Conservation (phyloP, 768 basidiomycete genomes). For the Pholiota conissans region DNA sequence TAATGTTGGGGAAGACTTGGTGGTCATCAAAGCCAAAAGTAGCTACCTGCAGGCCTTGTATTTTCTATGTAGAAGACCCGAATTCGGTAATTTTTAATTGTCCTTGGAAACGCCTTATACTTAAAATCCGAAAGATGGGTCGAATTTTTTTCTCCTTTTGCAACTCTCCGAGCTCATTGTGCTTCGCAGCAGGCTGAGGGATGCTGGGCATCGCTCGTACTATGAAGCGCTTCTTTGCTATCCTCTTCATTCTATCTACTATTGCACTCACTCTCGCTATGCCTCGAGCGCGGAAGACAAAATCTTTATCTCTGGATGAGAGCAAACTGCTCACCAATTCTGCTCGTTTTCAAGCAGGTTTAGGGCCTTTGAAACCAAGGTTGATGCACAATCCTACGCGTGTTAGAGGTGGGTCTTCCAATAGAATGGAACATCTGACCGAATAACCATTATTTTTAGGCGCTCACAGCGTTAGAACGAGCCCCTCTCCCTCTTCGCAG, state of each 20-base stretch:
- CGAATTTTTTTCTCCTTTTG: not conserved
- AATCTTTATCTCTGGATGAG: not conserved
- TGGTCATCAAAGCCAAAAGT: no score
- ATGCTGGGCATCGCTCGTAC: not conserved
- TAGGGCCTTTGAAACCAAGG: constrained; percentile 15
- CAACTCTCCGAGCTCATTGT: not conserved
- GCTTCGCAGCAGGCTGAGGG: not conserved
- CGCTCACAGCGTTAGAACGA: not conserved
- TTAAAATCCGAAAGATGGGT: not conserved
- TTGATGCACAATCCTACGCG: constrained; percentile 9
- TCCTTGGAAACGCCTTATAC: not conserved
- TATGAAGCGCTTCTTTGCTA: not conserved
- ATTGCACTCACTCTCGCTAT: not conserved
- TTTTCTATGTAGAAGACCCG: not conserved
- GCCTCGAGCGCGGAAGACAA: not conserved
- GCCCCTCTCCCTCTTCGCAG: not conserved
- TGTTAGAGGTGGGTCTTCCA: constrained; percentile 4
- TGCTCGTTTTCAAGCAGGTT: constrained; percentile 13
- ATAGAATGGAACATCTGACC: not conserved
- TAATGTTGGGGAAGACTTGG: no score
- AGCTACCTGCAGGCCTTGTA: not conserved
- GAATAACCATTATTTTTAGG: not conserved
- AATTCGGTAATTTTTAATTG: not conserved
- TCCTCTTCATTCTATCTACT: not conserved
- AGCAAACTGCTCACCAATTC: constrained; percentile 11